Evolutionary conservation across 2,329 filamentous ascomycete species (phyloP).

Genomic region (Aspergillus hortae): DNA sequence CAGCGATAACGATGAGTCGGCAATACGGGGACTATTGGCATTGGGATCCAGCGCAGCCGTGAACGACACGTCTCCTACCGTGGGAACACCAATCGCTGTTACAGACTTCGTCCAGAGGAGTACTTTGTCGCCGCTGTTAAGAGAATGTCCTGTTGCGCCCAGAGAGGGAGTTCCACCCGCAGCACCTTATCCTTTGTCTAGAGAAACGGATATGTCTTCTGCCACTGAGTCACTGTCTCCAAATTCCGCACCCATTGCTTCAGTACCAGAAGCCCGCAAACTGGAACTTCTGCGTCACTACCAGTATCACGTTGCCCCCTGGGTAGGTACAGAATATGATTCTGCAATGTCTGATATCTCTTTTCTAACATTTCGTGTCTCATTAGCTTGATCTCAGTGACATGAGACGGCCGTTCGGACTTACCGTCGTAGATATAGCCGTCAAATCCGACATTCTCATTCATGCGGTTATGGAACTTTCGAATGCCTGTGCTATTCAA

Average conservation of each 20-base stretch:
- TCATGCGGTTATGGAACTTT: slow-evolving; percentile 18
- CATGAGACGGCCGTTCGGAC: slow-evolving; percentile 38
- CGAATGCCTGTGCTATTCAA: slow-evolving; percentile 13
- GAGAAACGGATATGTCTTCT: neutral
- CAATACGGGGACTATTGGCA: slow-evolving; percentile 23
- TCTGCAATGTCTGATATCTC: neutral
- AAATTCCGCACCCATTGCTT: neutral
- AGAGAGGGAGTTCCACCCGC: neutral
- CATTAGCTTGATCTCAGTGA: slow-evolving; percentile 5
- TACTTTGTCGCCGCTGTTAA: slow-evolving; percentile 1
- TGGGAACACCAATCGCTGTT: neutral
- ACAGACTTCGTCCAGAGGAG: neutral
- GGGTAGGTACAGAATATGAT: slow-evolving; percentile 33
- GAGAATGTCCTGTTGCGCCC: neutral
- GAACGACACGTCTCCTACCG: slow-evolving; percentile 1
- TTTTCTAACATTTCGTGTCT: neutral
- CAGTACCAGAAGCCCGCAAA: slow-evolving; percentile 9
- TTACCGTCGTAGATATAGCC: slow-evolving; percentile 31
- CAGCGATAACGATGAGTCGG: slow-evolving; percentile 24
- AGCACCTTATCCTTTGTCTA: neutral
- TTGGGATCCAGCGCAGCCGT: slow-evolving; percentile 13
- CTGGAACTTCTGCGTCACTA: slow-evolving; percentile 44
- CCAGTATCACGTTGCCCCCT: slow-evolving; percentile 45
- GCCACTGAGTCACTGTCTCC: neutral
- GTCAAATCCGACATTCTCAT: slow-evolving; percentile 16